A percentile compares a stretch with the other conserved stretches of the same genome.
phyloP scores from a whole-genome alignment of 345 rosid species.

The Odontarrhena argentea region DNA sequence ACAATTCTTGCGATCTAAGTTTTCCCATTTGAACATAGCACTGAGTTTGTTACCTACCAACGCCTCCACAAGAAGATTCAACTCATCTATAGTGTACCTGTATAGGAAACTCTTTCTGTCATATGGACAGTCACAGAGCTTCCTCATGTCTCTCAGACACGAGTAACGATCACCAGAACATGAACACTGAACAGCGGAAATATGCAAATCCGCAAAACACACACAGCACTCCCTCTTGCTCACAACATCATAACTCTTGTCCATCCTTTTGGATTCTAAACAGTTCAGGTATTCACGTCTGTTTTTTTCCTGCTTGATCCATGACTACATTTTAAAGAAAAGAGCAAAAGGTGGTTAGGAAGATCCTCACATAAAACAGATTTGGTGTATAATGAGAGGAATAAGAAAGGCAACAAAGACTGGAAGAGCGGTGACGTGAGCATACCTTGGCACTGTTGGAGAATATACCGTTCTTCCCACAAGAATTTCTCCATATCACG shows the following conservation, averaged over 20 bases:
- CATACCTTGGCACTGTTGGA: conserved; percentile 60
- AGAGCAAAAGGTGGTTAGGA: conserved; percentile 15
- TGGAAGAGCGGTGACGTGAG: conserved; percentile 18
- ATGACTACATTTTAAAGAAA: conserved; percentile 46
- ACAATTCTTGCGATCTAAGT: conserved; percentile 37
- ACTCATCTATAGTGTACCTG: conserved; percentile 52
- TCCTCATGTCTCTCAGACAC: conserved; percentile 62
- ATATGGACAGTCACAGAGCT: conserved; percentile 67
- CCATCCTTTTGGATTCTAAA: conserved; percentile 50
- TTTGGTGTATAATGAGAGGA: conserved; percentile 9
- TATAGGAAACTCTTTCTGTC: conserved; percentile 53
- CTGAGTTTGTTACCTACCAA: conserved; percentile 56
- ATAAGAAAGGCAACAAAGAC: conserved; percentile 9
- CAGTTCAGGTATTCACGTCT: conserved; percentile 54
- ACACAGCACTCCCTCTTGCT: conserved; percentile 57
- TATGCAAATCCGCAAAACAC: conserved; percentile 65
- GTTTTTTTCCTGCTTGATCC: conserved; percentile 50
- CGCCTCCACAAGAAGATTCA: conserved; percentile 57
- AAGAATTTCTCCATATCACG: conserved; percentile 52
- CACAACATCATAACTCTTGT: conserved; percentile 44
- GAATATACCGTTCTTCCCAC: conserved; percentile 61
- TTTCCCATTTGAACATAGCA: conserved; percentile 54
- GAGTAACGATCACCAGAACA: conserved; percentile 61
- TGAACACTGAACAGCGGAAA: conserved; percentile 62
- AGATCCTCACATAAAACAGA: conserved; percentile 1